Conservation (phyloP, 305 asterid genomes). For the Fraxinus platypoda region DNA sequence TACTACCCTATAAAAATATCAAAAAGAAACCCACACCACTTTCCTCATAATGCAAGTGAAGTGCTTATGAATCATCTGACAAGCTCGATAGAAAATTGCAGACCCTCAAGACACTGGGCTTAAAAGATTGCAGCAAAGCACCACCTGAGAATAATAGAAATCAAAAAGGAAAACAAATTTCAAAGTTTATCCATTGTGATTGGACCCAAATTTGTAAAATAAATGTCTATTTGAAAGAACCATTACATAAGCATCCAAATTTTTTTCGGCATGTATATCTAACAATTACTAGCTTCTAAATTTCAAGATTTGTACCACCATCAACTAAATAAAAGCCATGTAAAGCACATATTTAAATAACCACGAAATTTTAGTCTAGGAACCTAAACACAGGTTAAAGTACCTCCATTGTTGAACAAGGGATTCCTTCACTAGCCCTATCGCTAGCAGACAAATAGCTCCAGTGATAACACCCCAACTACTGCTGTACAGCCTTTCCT, state of each 20-base stretch:
- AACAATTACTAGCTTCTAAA: background rate
- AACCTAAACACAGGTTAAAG: background rate
- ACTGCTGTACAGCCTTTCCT: background rate
- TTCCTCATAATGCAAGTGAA: constrained; percentile 44
- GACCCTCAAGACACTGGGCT: constrained; percentile 5
- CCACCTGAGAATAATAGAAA: constrained; percentile 30
- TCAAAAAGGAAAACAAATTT: background rate
- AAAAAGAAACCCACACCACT: constrained; percentile 34
- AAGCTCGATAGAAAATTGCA: constrained; percentile 31
- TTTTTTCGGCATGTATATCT: background rate
- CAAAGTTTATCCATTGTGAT: background rate
- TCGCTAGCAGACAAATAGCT: background rate
- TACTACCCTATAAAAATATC: constrained; percentile 12
- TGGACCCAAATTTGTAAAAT: background rate
- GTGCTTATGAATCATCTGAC: constrained; percentile 27
- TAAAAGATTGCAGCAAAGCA: constrained; percentile 24
- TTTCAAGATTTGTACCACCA: constrained; percentile 13
- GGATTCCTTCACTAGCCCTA: background rate
- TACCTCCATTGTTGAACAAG: background rate
- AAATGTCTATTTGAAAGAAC: background rate
- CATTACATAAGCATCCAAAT: background rate
- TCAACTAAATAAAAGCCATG: constrained; percentile 6
- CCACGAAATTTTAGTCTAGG: background rate
- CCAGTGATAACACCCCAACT: background rate
- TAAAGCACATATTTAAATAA: background rate